These are phyloP conservation scores for Trichoderma atroviride DNA, from an alignment of 2,329 filamentous ascomycete species.

Conservation along the genomic window DNA sequence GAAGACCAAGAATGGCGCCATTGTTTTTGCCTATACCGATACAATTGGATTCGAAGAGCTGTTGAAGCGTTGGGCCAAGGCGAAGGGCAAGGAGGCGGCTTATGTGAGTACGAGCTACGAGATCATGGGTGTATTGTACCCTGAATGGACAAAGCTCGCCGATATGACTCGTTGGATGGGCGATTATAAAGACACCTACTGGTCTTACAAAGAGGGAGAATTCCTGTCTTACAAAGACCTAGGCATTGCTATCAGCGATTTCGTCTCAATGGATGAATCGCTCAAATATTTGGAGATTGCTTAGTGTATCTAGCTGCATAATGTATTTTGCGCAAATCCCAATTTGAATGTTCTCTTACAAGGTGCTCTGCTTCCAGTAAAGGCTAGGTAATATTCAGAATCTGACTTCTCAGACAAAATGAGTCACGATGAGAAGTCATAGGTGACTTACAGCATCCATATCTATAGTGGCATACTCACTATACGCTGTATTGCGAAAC, in stretches of 20 bases:
- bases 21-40: not conserved
- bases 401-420: too few species aligned
- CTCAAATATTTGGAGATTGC: not conserved
- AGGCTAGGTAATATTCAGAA: too few species aligned
- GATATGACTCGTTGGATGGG: not conserved
- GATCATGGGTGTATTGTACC: not conserved
- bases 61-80: not conserved
- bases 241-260: not conserved
- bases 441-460: too few species aligned
- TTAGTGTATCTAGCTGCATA: not conserved
- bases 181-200: not conserved
- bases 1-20: not conserved
- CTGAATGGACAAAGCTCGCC: not conserved
- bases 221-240: not conserved
- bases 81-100: not conserved
- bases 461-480: too few species aligned
- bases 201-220: not conserved
- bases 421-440: too few species aligned
- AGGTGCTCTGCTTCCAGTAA: not conserved
- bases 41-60: not conserved
- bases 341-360: not conserved
- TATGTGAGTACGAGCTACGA: not conserved
- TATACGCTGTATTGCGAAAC: too few species aligned
- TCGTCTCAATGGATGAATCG: not conserved
- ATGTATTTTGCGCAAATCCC: not conserved